phyloP scores from a whole-genome alignment of 164 flowering plant genomes.

The Euptelea pleiosperma region DNA sequence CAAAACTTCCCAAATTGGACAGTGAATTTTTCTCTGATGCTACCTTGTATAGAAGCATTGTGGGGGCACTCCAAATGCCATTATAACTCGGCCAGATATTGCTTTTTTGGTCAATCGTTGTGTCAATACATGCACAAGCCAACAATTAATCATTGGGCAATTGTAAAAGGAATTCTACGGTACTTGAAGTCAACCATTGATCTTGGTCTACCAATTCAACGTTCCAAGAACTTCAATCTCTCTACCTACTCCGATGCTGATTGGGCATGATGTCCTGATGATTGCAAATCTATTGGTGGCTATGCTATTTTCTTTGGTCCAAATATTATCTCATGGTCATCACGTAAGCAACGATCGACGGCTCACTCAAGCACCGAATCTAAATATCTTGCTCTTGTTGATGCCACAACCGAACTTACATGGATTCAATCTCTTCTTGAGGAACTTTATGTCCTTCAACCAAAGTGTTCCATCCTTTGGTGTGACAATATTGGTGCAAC shows the following conservation, averaged over 20 bases:
- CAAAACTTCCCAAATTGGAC: neutral
- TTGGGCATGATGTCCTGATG: neutral
- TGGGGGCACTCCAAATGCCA: conserved; percentile 9
- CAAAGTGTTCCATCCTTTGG: neutral
- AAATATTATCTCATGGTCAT: conserved; percentile 6
- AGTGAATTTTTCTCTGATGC: neutral
- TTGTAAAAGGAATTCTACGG: conserved; percentile 9
- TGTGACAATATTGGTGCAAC: neutral
- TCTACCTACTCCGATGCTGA: conserved; percentile 4
- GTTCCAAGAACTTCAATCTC: neutral
- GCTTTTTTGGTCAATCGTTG: conserved; percentile 1
- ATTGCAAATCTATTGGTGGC: neutral
- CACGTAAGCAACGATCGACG: neutral
- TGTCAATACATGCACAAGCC: conserved; percentile 20
- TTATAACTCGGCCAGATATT: conserved; percentile 10
- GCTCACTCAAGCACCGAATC: neutral
- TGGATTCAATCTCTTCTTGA: neutral
- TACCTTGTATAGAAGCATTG: conserved; percentile 3
- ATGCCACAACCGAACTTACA: neutral
- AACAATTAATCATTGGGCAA: neutral
- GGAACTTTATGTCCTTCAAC: neutral
- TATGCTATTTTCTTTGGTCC: conserved; percentile 7
- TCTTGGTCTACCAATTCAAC: conserved; percentile 1
- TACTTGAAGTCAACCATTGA: conserved; percentile 4
- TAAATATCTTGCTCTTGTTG: neutral